Evolutionary conservation across 2,329 filamentous ascomycete genomes (phyloP), one percentile per base, ranked within the genome.

Genomic region (Talaromyces verruculosus): DNA sequence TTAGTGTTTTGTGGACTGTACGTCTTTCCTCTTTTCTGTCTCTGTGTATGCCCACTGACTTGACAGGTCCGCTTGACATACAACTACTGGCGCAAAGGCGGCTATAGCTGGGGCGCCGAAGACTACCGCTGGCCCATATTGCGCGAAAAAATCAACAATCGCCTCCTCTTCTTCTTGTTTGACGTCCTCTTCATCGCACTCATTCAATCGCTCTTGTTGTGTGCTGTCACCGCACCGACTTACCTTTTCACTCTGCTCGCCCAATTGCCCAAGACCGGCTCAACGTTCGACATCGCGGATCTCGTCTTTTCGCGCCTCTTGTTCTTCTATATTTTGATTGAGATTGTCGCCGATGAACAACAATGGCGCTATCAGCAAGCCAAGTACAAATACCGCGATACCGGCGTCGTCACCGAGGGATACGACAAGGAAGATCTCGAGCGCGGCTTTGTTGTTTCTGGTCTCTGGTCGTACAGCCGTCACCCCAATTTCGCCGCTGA

Each of bases 401-500:
- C 88, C 1, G 91, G 88, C 59, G 90, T 91, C 75, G 84, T 94
- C 3, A 87, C 91, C 0, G 77, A 80, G 5, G 78, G 78, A 33
- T 83, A 78, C 75, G 84, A 83, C 0, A 87, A 89, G 70, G 87
- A 87, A 67, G 92, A 97, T 63, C 86, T 99, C 30, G 92, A 97
- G 69, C 90, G 94, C 43, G 95, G 95, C 49, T 99, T 99, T 79
- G 84, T 91, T 69, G 90, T 91, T 8, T 87, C 84, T 4, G 95
- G 95, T 0, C 83, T 99, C 7, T 99, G 91, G 89, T 89, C 88
- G 0, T 93, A 89, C 82, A 94, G 90, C 71, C 87, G 95, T 55
- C 96, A 99, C 77, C 95, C 95, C 58, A 99, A 99, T 78, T 99
- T 98, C 74, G 88, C 91, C 5, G 92, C 91, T 5, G 95, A 99